Evolutionary conservation across 441 rosid genomes (phyloP).

Genomic region (Hura crepitans): DNA sequence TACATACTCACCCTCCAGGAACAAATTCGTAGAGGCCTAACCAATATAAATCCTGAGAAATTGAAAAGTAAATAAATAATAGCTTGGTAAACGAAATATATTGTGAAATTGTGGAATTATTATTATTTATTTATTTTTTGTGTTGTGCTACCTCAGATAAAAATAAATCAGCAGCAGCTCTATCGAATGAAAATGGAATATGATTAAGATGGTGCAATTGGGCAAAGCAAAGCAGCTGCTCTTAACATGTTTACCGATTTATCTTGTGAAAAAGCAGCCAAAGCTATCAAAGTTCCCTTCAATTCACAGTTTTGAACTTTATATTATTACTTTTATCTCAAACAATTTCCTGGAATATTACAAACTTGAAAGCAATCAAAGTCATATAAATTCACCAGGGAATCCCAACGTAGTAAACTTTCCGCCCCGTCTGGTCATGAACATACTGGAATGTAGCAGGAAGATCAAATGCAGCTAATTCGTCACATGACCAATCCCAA

Average conservation of each 20-base stretch:
- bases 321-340: not conserved
- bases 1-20: constrained; percentile 36
- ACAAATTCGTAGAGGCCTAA: constrained; percentile 40
- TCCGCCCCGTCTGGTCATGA: constrained; percentile 55
- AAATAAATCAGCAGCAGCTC: constrained; percentile 48
- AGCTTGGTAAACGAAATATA: not conserved
- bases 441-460: constrained; percentile 63
- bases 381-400: constrained; percentile 41
- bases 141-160: constrained; percentile 61
- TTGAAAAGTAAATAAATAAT: not conserved
- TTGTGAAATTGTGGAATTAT: not conserved
- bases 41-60: constrained; percentile 41
- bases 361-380: not conserved
- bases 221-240: constrained; percentile 75
- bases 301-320: not conserved
- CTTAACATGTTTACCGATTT: constrained; percentile 44
- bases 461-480: constrained; percentile 58
- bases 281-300: constrained; percentile 80
- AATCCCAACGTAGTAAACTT: constrained; percentile 78
- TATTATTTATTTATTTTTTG: no score
- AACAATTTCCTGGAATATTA: not conserved
- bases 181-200: constrained; percentile 55
- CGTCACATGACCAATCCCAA: constrained; percentile 96
- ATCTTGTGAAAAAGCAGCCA: constrained; percentile 68
- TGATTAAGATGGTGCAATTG: constrained; percentile 80